Evolutionary conservation across 768 basidiomycete species (phyloP), one percentile per base, ranked within the genome.

Genomic region (Suillus brevipes): DNA sequence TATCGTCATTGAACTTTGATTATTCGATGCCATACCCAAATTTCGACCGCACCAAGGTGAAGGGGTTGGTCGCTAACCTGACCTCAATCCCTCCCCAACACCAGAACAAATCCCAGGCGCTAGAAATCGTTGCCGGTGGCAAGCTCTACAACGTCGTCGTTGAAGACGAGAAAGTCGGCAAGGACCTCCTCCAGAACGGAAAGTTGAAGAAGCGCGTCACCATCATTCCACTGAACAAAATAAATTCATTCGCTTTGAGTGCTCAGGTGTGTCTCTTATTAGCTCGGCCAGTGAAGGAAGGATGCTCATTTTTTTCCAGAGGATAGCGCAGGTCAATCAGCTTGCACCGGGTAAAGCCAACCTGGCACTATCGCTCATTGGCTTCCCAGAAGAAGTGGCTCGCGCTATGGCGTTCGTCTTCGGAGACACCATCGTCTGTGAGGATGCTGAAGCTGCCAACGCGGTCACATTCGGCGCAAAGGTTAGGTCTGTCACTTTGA

Each of bases 321-420:
- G 90, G 92, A 73, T 97, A 1, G 79, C 85, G 53, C 84, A 86
- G 0, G 94, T 94, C 2, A 80, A 88, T 12, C 80, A 83, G 34
- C 74, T 95, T 25, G 91, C 92, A 8, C 88, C 87, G 0, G 90
- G 89, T 61, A 94, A 92, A 75, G 95, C 92, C 1, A 85, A 88
- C 62, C 84, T 90, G 20, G 97, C 97, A 0, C 84, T 99, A n/a
- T 91, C 92, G 18, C 85, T 99, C 7, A 88, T 99, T 47, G 88
- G 89, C 1, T 97, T 93, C 76, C 81, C 87, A 14, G 78, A 87
- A 3, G 92, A 95, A 53, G 90, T 99, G 38, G 83, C 88, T 5
- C 89, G 87, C 37, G 97, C 97, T 20, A 95, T 99, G 86, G 82
- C 89, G 14, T 98, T 89, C 77, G 96, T 98, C 23, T 99, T 99